These are phyloP conservation scores for Aspergillus haitiensis DNA, from an alignment of 495 filamentous ascomycete genomes.

Conservation along the genomic window DNA sequence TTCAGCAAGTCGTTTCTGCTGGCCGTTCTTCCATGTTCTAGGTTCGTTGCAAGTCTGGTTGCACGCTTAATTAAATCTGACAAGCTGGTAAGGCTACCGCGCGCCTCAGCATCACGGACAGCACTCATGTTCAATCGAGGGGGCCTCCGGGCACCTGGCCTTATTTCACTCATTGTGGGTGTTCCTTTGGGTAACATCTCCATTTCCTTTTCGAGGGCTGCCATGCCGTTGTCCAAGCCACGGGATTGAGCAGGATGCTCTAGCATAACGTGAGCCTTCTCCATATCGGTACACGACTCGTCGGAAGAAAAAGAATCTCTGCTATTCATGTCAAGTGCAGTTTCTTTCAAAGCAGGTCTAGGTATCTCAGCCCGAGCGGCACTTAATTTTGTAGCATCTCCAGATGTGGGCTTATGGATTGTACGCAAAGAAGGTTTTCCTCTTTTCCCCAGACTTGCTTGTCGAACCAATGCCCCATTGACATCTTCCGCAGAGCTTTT, in stretches of 20 bases:
- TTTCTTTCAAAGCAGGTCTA: slow-evolving; percentile 24
- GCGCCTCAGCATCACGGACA: slow-evolving; percentile 72
- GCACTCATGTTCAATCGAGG: slow-evolving; percentile 77
- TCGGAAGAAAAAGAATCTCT: slow-evolving; percentile 34
- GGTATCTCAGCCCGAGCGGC: slow-evolving; percentile 13
- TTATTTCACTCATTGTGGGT: slow-evolving; percentile 45
- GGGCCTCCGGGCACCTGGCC: slow-evolving; percentile 57
- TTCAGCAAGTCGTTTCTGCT: slow-evolving; percentile 59
- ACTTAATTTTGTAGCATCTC: slow-evolving; percentile 27
- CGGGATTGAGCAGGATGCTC: slow-evolving; percentile 21
- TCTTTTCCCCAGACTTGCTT: slow-evolving; percentile 74
- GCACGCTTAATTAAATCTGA: slow-evolving; percentile 88
- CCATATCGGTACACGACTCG: slow-evolving; percentile 34
- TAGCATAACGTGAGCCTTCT: slow-evolving; percentile 39
- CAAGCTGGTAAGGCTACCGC: slow-evolving; percentile 86
- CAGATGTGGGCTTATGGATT: slow-evolving; percentile 47
- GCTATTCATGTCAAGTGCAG: slow-evolving; percentile 25
- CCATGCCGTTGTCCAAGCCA: slow-evolving; percentile 10
- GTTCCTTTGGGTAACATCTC: slow-evolving; percentile 39
- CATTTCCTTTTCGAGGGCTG: slow-evolving; percentile 31
- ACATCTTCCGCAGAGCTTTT: slow-evolving; percentile 47
- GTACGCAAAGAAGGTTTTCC: slow-evolving; percentile 71
- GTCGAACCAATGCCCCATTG: slow-evolving; percentile 66
- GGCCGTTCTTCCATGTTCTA: slow-evolving; percentile 83
- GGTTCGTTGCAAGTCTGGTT: slow-evolving; percentile 79